These are phyloP conservation scores for Cytospora paraplurivora DNA, from an alignment of 2,329 filamentous ascomycete genomes.

Conservation along the genomic window DNA sequence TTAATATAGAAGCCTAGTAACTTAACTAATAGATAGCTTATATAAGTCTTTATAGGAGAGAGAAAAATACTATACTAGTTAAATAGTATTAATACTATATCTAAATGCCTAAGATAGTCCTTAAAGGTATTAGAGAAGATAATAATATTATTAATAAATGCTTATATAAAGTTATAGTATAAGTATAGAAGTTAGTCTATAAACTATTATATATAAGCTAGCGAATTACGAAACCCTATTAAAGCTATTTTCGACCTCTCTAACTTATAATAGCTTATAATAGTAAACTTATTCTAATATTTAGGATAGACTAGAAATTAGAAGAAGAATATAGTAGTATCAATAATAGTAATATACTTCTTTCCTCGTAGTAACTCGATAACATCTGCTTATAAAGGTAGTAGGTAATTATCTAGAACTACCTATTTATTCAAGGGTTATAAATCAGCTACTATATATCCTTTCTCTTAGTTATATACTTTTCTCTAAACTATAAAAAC, in stretches of 20 bases:
- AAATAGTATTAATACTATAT: not conserved
- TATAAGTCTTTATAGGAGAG: not conserved
- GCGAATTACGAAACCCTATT: not conserved
- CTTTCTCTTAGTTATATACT: not conserved
- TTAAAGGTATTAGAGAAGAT: conserved; percentile 11
- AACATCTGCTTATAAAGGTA: conserved; percentile 1
- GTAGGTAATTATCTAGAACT: not conserved
- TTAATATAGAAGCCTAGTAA: conserved; percentile 18
- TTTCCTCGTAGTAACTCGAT: not conserved
- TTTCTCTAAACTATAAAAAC: not conserved
- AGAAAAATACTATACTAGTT: not conserved
- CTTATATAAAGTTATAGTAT: not conserved
- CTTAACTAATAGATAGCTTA: conserved; percentile 4
- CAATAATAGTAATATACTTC: not conserved
- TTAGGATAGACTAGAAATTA: not conserved
- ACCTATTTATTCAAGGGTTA: conserved; percentile 6
- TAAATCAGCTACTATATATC: not conserved
- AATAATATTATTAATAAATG: conserved; percentile 17
- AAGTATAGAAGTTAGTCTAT: not conserved
- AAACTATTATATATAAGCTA: conserved; percentile 1
- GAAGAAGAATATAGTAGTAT: conserved; percentile 1
- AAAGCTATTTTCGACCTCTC: not conserved
- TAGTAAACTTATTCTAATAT: conserved; percentile 4
- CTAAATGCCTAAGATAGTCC: not conserved
- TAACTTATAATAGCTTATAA: conserved; percentile 2